A percentile compares a stretch with the other conserved stretches of the same genome.
Evolutionary conservation across 805 yeast species (phyloP).

Genomic region (Wickerhamomyces silvicola): DNA sequence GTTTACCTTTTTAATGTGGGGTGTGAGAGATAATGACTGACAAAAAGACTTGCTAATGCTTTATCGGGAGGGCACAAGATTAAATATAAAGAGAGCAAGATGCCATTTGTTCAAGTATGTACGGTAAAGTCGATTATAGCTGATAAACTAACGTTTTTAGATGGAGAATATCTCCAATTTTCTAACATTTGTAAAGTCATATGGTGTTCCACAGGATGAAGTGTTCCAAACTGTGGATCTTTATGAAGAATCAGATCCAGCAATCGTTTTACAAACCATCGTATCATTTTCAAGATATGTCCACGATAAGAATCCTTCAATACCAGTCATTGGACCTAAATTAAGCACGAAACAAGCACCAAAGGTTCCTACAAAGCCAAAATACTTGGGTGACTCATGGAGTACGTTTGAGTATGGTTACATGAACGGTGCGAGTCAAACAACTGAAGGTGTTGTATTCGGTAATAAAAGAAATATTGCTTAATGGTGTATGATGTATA

Average conservation of each 20-base stretch:
- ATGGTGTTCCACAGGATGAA: constrained; percentile 78
- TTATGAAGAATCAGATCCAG: constrained; percentile 68
- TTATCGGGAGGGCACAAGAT: constrained; percentile 30
- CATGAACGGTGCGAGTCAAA: constrained; percentile 50
- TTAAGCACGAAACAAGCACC: constrained; percentile 42
- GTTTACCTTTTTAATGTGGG: constrained; percentile 3
- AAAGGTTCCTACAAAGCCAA: constrained; percentile 50
- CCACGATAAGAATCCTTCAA: constrained; percentile 42
- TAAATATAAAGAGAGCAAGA: constrained; percentile 51
- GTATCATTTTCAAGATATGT: constrained; percentile 70
- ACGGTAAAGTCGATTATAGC: constrained; percentile 1
- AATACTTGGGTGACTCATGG: constrained; percentile 40
- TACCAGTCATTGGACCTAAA: constrained; percentile 55
- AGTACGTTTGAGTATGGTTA: constrained; percentile 55
- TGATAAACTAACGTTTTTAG: constrained; percentile 24
- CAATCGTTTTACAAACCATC: constrained; percentile 68
- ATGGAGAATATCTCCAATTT: constrained; percentile 84
- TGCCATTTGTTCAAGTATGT: constrained; percentile 57
- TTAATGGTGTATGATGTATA: too few species aligned
- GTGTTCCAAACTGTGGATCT: constrained; percentile 73
- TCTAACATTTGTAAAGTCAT: constrained; percentile 48
- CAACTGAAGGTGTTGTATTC: constrained; percentile 46
- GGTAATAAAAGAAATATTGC: constrained; percentile 45
- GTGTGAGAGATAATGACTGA: not conserved
- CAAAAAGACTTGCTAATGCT: constrained; percentile 29